Evolutionary conservation across 208 protist species (phyloP).

Genomic region (Trichomonas vaginalis): DNA sequence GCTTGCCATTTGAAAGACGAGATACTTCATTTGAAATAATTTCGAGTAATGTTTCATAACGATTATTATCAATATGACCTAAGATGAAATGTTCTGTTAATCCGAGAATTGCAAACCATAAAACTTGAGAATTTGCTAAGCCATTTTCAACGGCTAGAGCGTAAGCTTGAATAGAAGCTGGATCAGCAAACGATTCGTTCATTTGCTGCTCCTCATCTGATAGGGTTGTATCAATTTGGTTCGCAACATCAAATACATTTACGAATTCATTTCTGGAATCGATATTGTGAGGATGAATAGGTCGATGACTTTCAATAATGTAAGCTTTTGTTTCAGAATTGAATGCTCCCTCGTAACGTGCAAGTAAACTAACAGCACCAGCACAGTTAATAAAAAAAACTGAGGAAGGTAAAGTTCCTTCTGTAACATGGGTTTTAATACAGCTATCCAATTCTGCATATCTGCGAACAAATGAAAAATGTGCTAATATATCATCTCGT

Average conservation of each 20-base stretch:
- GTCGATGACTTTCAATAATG: neutral
- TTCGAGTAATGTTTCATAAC: neutral
- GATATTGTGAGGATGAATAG: neutral
- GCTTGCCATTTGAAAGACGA: neutral
- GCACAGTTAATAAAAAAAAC: neutral
- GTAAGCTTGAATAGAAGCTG: neutral
- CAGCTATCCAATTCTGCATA: neutral
- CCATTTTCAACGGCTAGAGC: neutral
- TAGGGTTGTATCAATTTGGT: neutral
- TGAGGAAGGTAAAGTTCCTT: neutral
- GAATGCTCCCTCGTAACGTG: neutral
- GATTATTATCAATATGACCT: neutral
- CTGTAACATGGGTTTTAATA: neutral
- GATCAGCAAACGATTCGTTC: neutral
- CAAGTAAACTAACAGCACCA: neutral
- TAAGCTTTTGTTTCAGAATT: neutral
- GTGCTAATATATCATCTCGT: neutral
- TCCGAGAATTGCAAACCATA: slow-evolving; percentile 1
- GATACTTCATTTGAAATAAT: neutral
- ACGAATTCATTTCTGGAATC: neutral
- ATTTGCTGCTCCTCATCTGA: neutral
- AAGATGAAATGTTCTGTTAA: slow-evolving; percentile 1
- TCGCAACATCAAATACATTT: neutral
- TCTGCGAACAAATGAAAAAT: neutral
- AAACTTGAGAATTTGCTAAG: neutral